These are phyloP conservation scores for Globisporangium heterothallicum DNA, from an alignment of 352 stramenopile genomes.

Conservation along the genomic window DNA sequence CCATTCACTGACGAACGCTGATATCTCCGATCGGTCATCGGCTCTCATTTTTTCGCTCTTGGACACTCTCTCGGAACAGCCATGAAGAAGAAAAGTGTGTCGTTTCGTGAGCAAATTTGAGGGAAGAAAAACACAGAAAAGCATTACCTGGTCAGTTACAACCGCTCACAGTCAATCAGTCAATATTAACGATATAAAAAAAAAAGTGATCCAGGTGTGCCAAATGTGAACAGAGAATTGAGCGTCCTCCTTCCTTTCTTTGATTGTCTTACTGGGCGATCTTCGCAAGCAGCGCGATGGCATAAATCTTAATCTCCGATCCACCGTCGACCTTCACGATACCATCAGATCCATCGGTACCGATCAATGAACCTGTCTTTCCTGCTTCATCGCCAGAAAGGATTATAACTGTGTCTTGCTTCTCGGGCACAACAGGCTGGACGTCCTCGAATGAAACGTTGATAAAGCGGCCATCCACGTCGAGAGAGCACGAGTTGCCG, in stretches of 20 bases:
- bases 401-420: constrained; percentile 86
- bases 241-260: neutral
- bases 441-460: constrained; percentile 61
- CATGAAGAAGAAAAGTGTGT: neutral
- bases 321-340: constrained; percentile 87
- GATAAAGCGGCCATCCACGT: constrained; percentile 71
- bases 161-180: neutral
- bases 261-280: constrained; percentile 57
- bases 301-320: constrained; percentile 89
- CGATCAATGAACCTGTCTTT: constrained; percentile 79
- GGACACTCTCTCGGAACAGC: neutral
- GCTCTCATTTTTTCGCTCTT: constrained; percentile 3
- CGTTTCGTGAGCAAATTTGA: neutral
- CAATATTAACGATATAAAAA: constrained; percentile 9
- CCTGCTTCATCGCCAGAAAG: constrained; percentile 81
- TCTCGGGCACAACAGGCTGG: constrained; percentile 76
- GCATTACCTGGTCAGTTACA: constrained; percentile 4
- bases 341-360: constrained; percentile 80
- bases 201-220: constrained; percentile 1
- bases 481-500: constrained; percentile 67
- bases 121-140: neutral
- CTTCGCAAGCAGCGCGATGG: constrained; percentile 76
- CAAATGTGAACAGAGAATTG: constrained; percentile 4
- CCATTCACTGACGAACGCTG: constrained; percentile 1
- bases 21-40: constrained; percentile 8